Evolutionary conservation across 306 rosid species (phyloP).

Genomic region (Macrotyloma uniflorum): DNA sequence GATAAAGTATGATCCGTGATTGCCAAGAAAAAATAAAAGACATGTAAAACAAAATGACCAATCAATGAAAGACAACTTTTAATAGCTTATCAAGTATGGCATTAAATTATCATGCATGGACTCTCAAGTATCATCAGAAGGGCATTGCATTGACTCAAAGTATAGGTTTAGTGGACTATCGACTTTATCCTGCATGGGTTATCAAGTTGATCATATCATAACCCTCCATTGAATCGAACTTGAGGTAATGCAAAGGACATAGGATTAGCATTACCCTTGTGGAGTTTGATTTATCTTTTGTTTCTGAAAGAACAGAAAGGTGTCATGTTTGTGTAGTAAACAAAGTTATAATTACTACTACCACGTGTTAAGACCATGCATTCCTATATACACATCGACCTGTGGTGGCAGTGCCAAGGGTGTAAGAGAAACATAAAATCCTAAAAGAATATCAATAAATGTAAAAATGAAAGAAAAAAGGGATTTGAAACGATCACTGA

Average conservation of each 20-base stretch:
- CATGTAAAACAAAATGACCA: slow-evolving; percentile 2
- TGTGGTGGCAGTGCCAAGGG: background rate
- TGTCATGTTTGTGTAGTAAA: background rate
- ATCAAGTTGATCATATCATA: slow-evolving; percentile 11
- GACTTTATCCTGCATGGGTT: background rate
- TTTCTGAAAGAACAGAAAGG: background rate
- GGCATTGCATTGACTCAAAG: background rate
- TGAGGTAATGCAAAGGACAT: background rate
- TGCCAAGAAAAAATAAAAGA: background rate
- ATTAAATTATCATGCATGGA: background rate
- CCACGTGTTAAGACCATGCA: background rate
- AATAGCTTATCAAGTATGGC: background rate
- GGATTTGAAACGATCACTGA: slow-evolving; percentile 41
- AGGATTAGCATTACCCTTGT: background rate
- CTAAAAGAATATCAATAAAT: background rate
- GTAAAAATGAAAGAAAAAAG: slow-evolving; percentile 2
- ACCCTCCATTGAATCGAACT: background rate
- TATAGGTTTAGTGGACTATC: background rate
- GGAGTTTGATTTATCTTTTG: background rate
- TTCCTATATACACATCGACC: background rate
- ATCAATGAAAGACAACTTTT: background rate
- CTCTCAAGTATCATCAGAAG: background rate
- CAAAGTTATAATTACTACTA: background rate
- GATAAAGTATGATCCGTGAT: slow-evolving; percentile 33
- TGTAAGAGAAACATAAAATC: background rate